A percentile compares a stretch with the other conserved stretches of the same genome.
Conservation (phyloP, 306 rosid genomes). For the Prunus fruticosa region DNA sequence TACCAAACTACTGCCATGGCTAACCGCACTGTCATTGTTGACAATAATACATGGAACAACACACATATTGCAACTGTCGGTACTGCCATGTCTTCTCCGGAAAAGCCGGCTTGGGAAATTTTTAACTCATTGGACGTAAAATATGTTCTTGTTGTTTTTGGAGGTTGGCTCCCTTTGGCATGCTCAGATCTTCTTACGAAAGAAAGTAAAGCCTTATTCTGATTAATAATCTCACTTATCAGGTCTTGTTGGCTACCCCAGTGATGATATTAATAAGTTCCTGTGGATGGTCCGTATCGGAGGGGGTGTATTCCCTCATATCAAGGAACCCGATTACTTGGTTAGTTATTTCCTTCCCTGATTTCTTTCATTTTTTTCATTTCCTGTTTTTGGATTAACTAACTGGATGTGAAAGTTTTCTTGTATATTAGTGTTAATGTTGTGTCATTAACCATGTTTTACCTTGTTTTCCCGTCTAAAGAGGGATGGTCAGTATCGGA, state of each 20-base stretch:
- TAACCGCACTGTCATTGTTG: slow-evolving; percentile 97
- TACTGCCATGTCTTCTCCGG: slow-evolving; percentile 99
- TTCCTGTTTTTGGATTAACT: neutral
- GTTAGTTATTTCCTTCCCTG: slow-evolving; percentile 41
- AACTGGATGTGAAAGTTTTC: neutral
- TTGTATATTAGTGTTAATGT: neutral
- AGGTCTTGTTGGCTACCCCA: slow-evolving; percentile 98
- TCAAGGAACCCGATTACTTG: slow-evolving; percentile 88
- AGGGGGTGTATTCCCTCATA: slow-evolving; percentile 99
- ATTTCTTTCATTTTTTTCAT: neutral
- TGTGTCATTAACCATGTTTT: neutral
- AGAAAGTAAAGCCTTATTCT: slow-evolving; percentile 26
- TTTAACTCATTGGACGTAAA: slow-evolving; percentile 92
- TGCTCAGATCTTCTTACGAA: slow-evolving; percentile 13
- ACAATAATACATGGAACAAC: slow-evolving; percentile 99
- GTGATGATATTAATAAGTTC: slow-evolving; percentile 98
- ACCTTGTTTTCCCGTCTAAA: slow-evolving; percentile 27
- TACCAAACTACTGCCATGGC: slow-evolving; percentile 99
- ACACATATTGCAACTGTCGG: slow-evolving; percentile 99
- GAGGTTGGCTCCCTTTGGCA: slow-evolving; percentile 62
- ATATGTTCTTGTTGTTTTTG: slow-evolving; percentile 98
- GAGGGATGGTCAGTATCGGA: slow-evolving; percentile 98
- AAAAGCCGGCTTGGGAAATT: slow-evolving; percentile 99
- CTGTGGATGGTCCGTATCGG: slow-evolving; percentile 99
- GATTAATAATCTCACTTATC: slow-evolving; percentile 28